Base-by-base conservation (phyloP, 2,329 filamentous ascomycete genomes). In the Paecilomyces sp. region DNA sequence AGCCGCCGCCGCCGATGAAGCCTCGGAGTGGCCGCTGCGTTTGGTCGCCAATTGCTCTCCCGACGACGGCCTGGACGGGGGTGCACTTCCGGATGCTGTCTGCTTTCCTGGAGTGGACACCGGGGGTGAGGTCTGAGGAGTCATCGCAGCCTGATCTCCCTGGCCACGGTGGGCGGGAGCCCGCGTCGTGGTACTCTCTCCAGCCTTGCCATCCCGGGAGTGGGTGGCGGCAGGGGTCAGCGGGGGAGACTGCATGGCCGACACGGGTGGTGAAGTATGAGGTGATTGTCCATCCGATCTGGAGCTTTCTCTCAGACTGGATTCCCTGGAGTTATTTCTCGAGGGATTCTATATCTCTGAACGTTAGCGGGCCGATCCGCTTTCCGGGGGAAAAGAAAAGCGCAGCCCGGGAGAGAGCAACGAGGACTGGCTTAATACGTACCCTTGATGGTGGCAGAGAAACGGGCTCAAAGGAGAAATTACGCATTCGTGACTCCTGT, bases 401-500 rank as follows among this genome's bases (percentile, higher is more conserved):
- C 7, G 33, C 15, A 54, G 15, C 18, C 11, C 36, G 33, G 41
- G 34, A 11, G 56, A 36, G 4, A 8, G 13, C 7, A 8, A 47
- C n/a, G 15, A 47, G n/a, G 8, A 3, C 15, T 8, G 41, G 31
- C 31, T 22, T 47, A 22, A 47, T 47, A 75, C 75, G 57, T 75
- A 79, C 75, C 64, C 75, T 74, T 52, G 70, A 77, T 15, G 74
- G 69, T 61, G 94, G 93, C 57, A 97, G 81, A 36, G 94, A 97
- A 64, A 96, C 87, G 34, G 93, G 88, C 72, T 97, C 92, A 70
- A 92, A 97, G 52, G 89, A 87, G 76, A 91, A 96, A 71, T 92
- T 90, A 71, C 89, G 89, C 80, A 96, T 85, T 64, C 92, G 86
- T 60, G 86, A 84, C 67, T 92, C 88, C 77, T 97, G 92, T 62